Percentiles rank a stretch among this genome's conserved stretches.
Evolutionary conservation across 176 grass and related monocot species (phyloP).

Genomic region (Oryza coarctata): DNA sequence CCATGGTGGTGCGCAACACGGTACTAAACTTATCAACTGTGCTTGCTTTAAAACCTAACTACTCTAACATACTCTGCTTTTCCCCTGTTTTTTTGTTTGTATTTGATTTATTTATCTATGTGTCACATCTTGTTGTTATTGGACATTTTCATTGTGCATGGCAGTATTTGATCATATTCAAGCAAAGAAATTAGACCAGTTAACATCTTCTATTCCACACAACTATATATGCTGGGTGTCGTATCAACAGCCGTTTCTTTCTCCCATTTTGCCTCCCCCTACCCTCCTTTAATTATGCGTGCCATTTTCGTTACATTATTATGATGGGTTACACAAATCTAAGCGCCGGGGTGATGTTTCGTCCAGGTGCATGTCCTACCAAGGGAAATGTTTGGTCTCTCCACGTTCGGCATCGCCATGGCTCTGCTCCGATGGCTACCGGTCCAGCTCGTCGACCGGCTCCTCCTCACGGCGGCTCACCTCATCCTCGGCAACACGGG

Average conservation of each 20-base stretch:
- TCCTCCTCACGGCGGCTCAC: constrained; percentile 61
- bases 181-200: constrained; percentile 10
- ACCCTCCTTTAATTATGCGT: background rate
- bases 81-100: background rate
- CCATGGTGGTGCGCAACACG: constrained; percentile 85
- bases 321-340: background rate
- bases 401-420: constrained; percentile 87
- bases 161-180: constrained; percentile 14
- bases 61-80: background rate
- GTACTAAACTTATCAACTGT: constrained; percentile 39
- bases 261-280: background rate
- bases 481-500: constrained; percentile 69
- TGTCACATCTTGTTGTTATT: background rate
- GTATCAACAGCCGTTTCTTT: background rate
- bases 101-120: constrained; percentile 7
- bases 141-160: constrained; percentile 30
- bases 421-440: constrained; percentile 64
- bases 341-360: background rate
- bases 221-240: constrained; percentile 8
- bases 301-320: background rate
- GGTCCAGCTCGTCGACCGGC: constrained; percentile 59
- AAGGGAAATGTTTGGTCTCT: constrained; percentile 76
- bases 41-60: background rate
- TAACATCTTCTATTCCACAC: background rate
- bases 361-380: constrained; percentile 82